These are phyloP conservation scores for Pythium grandisporangium DNA, from an alignment of 352 stramenopile species.

Conservation along the genomic window DNA sequence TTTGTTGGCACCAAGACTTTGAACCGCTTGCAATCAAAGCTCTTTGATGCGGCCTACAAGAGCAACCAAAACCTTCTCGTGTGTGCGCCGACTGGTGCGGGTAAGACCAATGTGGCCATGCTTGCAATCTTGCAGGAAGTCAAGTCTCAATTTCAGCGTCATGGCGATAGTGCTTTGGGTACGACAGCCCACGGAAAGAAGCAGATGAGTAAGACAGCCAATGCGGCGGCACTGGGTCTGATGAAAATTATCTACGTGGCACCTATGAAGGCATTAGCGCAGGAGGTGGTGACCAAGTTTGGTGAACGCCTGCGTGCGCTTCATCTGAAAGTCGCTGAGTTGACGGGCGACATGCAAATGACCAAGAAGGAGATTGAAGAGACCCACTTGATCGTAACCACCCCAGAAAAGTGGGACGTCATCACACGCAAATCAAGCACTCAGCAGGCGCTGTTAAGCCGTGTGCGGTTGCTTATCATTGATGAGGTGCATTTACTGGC, in stretches of 20 bases:
- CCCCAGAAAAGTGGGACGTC: conserved; percentile 99
- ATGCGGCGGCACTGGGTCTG: conserved; percentile 38
- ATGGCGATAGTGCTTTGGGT: too few relatives aligned
- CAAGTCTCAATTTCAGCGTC: conserved; percentile 55
- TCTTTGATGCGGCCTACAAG: conserved; percentile 95
- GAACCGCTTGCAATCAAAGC: conserved; percentile 97
- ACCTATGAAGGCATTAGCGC: conserved; percentile 96
- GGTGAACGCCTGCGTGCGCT: conserved; percentile 66
- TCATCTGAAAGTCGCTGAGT: conserved; percentile 81
- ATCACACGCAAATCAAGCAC: conserved; percentile 95
- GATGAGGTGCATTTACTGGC: conserved; percentile 99
- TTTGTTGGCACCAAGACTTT: conserved; percentile 77
- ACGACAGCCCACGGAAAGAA: too few relatives aligned
- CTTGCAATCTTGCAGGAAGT: conserved; percentile 92
- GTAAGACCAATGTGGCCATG: conserved; percentile 99
- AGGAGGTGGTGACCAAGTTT: conserved; percentile 99
- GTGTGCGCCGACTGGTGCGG: conserved; percentile 87
- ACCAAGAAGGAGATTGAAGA: conserved; percentile 94
- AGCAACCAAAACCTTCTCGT: conserved; percentile 97
- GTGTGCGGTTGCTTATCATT: conserved; percentile 98
- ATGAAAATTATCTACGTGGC: conserved; percentile 97
- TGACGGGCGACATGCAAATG: conserved; percentile 98
- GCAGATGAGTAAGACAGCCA: conserved; percentile 5
- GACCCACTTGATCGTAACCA: conserved; percentile 97
- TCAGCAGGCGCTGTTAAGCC: conserved; percentile 85